Evolutionary conservation across 1,139 yeast genomes (phyloP).

Genomic region (Protomyces lactucae-debilis): DNA sequence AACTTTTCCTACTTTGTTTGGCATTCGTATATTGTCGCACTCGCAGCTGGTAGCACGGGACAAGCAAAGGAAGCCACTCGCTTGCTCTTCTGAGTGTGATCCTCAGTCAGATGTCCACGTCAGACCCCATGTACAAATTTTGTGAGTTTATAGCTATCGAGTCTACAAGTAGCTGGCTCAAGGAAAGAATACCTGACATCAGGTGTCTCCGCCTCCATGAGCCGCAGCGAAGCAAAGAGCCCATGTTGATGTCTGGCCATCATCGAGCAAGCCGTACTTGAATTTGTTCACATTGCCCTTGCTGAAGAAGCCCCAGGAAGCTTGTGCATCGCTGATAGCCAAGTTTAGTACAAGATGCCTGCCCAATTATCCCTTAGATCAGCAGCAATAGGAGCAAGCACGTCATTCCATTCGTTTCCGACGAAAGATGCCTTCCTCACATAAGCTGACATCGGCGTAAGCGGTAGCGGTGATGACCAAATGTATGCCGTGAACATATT

Average conservation of each 20-base stretch:
- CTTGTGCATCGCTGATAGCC: conserved; percentile 65
- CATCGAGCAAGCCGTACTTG: conserved; percentile 38
- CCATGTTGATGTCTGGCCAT: background rate
- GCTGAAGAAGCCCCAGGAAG: conserved; percentile 62
- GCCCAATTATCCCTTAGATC: conserved; percentile 75
- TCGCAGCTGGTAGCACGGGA: no score
- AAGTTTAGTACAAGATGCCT: conserved; percentile 57
- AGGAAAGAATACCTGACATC: no score
- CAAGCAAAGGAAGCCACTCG: no score
- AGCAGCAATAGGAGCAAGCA: conserved; percentile 33
- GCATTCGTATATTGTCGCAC: no score
- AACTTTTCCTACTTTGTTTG: no score
- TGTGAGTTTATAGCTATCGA: background rate
- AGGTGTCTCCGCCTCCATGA: conserved; percentile 1
- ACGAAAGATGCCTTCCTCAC: conserved; percentile 67
- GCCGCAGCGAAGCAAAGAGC: background rate
- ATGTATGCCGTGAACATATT: conserved; percentile 92
- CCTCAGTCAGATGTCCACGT: no score
- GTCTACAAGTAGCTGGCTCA: no score
- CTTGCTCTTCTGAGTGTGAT: no score
- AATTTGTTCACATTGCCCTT: conserved; percentile 47
- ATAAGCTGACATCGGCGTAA: conserved; percentile 79
- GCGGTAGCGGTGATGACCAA: conserved; percentile 58
- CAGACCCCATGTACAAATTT: no score
- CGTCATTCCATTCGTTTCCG: conserved; percentile 65